Evolutionary conservation across 1,284 basidiomycete species (phyloP), one percentile per base, ranked within the genome.

Genomic region (Papiliotrema laurentii): DNA sequence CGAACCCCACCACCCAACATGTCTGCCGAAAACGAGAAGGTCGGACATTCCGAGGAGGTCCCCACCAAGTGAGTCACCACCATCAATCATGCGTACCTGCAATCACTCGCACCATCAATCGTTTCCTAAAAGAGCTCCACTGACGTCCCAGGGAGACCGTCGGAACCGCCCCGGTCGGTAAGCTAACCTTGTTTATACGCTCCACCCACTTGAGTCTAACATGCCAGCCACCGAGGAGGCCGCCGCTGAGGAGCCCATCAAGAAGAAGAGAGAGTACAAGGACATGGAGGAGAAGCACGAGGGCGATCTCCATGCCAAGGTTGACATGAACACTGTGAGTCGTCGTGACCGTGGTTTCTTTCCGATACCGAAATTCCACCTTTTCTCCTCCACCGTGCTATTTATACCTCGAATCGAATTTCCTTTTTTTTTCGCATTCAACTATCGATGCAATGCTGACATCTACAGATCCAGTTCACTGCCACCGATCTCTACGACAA

Each of bases 201-300:
- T 33, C 19, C 16, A 27, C 26, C 27, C 26, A n/a, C 19, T 33
- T 45, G 40, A 38, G 6, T 11, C 11, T 21, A 39, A 13, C 22
- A 21, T 7, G 27, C 22, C 31, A 40, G 28, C 49, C 19, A n/a
- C 39, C 13, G 21, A 26, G 30, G 34, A 13, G n/a, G 18, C 36
- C 38, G 47, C 49, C 25, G 43, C 48, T 34, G 55, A 40, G 37
- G 50, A 50, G 26, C 57, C 81, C 77, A 75, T 84, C 84, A 79
- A 56, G 56, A 85, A 76, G 75, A 87, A 89, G 79, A 80, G 88
- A 78, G 86, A 89, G 78, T 92, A 92, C 80, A 91, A 89, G 81
- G 89, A 91, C 47, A 88, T 92, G 65, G 83, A 82, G 61, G 85
- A 91, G 71, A 87, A 89, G 57, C 48, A 56, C 30, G 42, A 50